Evolutionary conservation across 352 stramenopile species (phyloP), one percentile per base, ranked within the genome.

Genomic region (Globisporangium polare): DNA sequence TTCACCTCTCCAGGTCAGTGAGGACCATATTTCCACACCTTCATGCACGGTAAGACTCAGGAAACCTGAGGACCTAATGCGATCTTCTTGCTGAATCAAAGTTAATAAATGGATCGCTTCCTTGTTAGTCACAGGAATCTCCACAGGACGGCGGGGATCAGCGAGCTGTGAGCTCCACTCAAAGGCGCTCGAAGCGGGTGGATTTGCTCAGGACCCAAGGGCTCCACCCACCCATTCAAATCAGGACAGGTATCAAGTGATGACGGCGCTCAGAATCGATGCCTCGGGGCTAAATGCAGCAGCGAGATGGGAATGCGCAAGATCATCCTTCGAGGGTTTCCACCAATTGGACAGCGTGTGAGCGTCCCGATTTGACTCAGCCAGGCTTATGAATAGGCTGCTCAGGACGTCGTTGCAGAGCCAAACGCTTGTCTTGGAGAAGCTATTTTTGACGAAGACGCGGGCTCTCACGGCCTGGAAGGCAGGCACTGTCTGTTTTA

Each of bases 381-480:
- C 5, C 12, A 6, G 9, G 33, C 51, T 26, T 58, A 42, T 58
- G 27, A 46, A 58, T 45, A 58, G 31, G 13, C 13, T 39, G 33
- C 8, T 33, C 6, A 15, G 31, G 50, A 18, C 45, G 41, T 53
- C 55, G 55, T 61, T 61, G 55, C 41, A 53, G 27, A 24, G 10
- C 15, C 17, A 20, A 24, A 42, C 53, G 29, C 15, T 39, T 13
- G 18, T 43, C 29, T 33, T 33, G 29, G 27, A 55, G 50, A 37
- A 43, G 55, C 41, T 53, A 61, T 61, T 75, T 75, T 74, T 60
- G 52, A 41, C 26, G 15, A 13, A 31, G 22, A n/a, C 18, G 20
- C 27, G 33, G 33, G 27, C 29, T 3, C 29, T 33, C 29, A 33
- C 29, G 7, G 29, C 29, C n/a, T n/a, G n/a, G n/a, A n/a, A n/a